phyloP scores from a whole-genome alignment of 257 asterid species.

The Verbascum thapsus region DNA sequence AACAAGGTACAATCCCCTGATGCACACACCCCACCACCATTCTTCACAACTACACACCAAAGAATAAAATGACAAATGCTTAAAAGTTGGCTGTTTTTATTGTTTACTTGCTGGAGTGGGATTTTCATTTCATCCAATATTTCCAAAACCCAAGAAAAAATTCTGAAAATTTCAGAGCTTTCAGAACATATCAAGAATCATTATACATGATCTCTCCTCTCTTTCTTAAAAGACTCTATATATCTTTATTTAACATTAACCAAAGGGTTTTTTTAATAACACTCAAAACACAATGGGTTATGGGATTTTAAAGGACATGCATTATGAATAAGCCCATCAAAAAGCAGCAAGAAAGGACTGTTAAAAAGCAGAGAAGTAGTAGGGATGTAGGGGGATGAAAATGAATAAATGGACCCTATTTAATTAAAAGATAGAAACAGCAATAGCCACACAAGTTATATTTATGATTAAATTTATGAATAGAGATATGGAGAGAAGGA shows the following conservation, averaged over 20 bases:
- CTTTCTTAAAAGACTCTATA: constrained; percentile 43
- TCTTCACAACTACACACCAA: constrained; percentile 38
- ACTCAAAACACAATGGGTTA: constrained; percentile 35
- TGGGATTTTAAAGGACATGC: constrained; percentile 35
- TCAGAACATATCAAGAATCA: constrained; percentile 52
- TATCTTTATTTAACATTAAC: constrained; percentile 39
- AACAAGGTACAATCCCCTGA: constrained; percentile 30
- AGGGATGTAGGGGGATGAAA: constrained; percentile 31
- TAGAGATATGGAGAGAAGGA: background rate
- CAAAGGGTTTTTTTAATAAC: constrained; percentile 37
- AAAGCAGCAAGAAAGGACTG: constrained; percentile 33
- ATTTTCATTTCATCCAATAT: constrained; percentile 46
- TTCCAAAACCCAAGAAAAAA: constrained; percentile 62
- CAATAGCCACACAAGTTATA: constrained; percentile 47
- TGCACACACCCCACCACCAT: constrained; percentile 50
- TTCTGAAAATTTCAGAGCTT: constrained; percentile 48
- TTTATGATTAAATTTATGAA: no score
- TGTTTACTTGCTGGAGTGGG: constrained; percentile 47
- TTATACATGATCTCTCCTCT: constrained; percentile 41
- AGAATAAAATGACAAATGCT: constrained; percentile 49
- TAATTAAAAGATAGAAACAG: constrained; percentile 31
- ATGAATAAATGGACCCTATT: constrained; percentile 55
- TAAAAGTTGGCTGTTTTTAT: constrained; percentile 42
- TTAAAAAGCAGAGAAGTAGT: constrained; percentile 35
- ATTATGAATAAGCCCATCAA: constrained; percentile 41